Percentiles rank a stretch among this genome's conserved stretches.
Conservation (phyloP, 192 early-diverging fungal genomes). For the Chytriomyces confervae region DNA sequence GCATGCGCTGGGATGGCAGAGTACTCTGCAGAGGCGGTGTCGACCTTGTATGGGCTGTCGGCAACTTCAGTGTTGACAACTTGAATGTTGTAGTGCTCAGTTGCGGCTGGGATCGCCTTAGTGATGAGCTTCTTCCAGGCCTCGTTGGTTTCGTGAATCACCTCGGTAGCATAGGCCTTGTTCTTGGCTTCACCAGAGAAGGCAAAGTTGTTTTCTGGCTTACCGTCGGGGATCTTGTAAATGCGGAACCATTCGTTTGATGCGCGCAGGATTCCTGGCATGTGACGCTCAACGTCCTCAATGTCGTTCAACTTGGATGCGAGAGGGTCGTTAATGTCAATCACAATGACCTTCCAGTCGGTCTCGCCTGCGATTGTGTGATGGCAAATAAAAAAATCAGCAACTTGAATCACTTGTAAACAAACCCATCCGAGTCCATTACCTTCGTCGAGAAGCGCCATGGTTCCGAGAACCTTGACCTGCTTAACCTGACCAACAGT, state of each 20-base stretch:
- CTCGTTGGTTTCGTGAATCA: conserved; percentile 92
- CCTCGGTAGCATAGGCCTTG: conserved; percentile 83
- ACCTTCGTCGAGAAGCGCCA: conserved; percentile 98
- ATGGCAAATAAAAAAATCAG: conserved; percentile 22
- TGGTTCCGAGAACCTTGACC: conserved; percentile 98
- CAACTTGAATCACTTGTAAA: conserved; percentile 15
- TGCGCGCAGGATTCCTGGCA: conserved; percentile 93
- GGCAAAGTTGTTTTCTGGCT: conserved; percentile 99
- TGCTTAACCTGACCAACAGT: conserved; percentile 96
- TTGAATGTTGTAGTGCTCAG: conserved; percentile 76
- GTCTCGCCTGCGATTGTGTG: conserved; percentile 68
- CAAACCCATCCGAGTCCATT: background rate
- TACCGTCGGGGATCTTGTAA: conserved; percentile 99
- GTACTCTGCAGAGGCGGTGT: conserved; percentile 60
- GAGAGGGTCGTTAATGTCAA: conserved; percentile 97
- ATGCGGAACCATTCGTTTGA: conserved; percentile 99
- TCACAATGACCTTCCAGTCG: conserved; percentile 99
- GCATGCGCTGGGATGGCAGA: conserved; percentile 60
- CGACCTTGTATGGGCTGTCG: conserved; percentile 75
- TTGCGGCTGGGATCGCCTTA: conserved; percentile 64
- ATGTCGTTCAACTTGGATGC: conserved; percentile 97
- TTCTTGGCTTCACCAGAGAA: conserved; percentile 83
- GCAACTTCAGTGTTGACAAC: conserved; percentile 68
- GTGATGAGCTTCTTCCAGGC: conserved; percentile 88
- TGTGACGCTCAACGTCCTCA: conserved; percentile 97